A percentile compares a stretch with the other conserved stretches of the same genome.
These are phyloP conservation scores for Drosera capensis DNA, from an alignment of 148 eudicot genomes.

Conservation along the genomic window DNA sequence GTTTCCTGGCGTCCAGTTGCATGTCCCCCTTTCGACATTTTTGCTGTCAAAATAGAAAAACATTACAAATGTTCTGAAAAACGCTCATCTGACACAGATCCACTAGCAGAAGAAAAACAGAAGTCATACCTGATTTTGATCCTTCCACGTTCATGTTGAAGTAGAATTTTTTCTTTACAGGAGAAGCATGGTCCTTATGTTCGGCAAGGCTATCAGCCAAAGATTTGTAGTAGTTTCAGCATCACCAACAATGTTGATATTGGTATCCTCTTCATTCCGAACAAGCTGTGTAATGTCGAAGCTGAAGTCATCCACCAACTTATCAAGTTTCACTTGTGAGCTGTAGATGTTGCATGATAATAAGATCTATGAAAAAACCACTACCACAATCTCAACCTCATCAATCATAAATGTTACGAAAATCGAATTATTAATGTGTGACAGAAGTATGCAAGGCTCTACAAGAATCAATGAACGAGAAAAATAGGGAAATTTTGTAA, in stretches of 20 bases:
- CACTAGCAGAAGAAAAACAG: neutral
- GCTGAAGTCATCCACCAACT: constrained; percentile 60
- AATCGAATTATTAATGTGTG: no score
- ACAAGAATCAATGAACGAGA: no score
- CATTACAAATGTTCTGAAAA: no score
- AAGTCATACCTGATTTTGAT: constrained; percentile 30
- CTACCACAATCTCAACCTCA: no score
- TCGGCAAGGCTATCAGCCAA: constrained; percentile 11
- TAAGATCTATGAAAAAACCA: neutral
- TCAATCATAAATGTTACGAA: no score
- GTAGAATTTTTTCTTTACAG: constrained; percentile 28
- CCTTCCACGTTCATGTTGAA: constrained; percentile 21
- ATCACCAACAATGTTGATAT: constrained; percentile 34
- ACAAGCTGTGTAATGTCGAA: constrained; percentile 29
- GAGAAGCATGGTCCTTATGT: constrained; percentile 19
- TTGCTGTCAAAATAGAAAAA: constrained; percentile 18
- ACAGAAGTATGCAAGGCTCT: no score
- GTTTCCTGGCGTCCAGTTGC: constrained; percentile 15
- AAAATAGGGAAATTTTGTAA: no score
- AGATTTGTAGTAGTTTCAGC: constrained; percentile 26
- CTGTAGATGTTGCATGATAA: constrained; percentile 28
- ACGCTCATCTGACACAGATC: no score
- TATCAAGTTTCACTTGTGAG: constrained; percentile 60
- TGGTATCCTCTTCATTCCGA: constrained; percentile 33
- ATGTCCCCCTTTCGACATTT: constrained; percentile 15